Evolutionary conservation across 2,329 filamentous ascomycete genomes (phyloP).

Genomic region (Cercospora zeina): DNA sequence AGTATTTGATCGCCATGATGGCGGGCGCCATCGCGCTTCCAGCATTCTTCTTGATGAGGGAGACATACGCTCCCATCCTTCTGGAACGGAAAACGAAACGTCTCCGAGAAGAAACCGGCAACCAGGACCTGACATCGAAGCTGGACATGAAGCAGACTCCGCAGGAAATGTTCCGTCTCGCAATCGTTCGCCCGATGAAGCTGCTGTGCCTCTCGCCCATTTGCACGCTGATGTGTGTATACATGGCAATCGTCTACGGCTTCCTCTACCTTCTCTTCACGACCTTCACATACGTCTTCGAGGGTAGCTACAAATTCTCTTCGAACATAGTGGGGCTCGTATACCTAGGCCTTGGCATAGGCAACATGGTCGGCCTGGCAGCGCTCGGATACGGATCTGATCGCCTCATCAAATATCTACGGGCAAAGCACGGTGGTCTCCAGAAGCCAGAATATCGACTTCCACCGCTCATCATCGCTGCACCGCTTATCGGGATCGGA

Average conservation of each 20-base stretch:
- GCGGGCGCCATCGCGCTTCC: conserved; percentile 40
- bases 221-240: conserved; percentile 32
- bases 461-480: conserved; percentile 25
- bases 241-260: conserved; percentile 34
- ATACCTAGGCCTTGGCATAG: conserved; percentile 30
- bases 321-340: conserved; percentile 31
- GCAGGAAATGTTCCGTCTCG: conserved; percentile 46
- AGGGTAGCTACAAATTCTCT: conserved; percentile 30
- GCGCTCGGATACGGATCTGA: conserved; percentile 23
- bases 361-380: conserved; percentile 27
- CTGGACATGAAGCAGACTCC: conserved; percentile 44
- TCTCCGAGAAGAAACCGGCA: conserved; percentile 54
- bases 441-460: conserved; percentile 30
- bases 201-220: conserved; percentile 35
- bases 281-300: conserved; percentile 30
- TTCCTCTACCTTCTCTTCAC: conserved; percentile 36
- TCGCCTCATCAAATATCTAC: conserved; percentile 20
- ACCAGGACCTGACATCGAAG: conserved; percentile 44
- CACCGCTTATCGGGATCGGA: conserved; percentile 24
- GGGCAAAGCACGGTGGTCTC: conserved; percentile 16
- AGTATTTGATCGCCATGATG: conserved; percentile 56
- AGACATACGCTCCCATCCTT: conserved; percentile 53
- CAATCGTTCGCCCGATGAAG: conserved; percentile 55
- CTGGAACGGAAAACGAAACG: conserved; percentile 49
- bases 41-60: conserved; percentile 45